Evolutionary conservation across 768 basidiomycete species (phyloP).

Genomic region (Gautieria morchelliformis): DNA sequence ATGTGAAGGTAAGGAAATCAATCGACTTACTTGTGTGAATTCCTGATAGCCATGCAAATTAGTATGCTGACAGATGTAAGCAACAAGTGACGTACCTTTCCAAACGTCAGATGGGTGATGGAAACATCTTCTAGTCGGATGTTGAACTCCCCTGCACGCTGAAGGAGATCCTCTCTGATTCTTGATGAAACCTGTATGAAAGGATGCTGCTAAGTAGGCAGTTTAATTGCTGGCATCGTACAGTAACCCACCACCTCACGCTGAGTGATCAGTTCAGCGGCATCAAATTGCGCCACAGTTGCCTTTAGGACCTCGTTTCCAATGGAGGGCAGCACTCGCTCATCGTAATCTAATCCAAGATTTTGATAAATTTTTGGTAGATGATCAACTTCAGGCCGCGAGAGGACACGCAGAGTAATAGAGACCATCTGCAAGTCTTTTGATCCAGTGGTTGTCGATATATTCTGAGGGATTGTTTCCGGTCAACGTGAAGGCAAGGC

Average conservation of each 20-base stretch:
- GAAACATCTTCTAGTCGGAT: constrained; percentile 95
- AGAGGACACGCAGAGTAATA: constrained; percentile 91
- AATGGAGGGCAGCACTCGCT: constrained; percentile 93
- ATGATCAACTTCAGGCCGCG: constrained; percentile 81
- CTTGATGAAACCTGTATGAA: constrained; percentile 67
- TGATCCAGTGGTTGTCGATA: constrained; percentile 96
- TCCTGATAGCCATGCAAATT: constrained; percentile 39
- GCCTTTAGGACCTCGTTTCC: constrained; percentile 97
- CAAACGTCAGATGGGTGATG: constrained; percentile 85
- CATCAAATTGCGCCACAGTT: constrained; percentile 98
- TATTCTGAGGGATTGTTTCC: constrained; percentile 52
- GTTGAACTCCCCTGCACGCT: constrained; percentile 93
- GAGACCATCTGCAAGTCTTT: constrained; percentile 99
- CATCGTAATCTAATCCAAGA: constrained; percentile 94
- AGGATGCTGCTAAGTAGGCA: background rate
- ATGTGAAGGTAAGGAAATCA: background rate
- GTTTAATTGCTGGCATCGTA: background rate
- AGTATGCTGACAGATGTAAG: background rate
- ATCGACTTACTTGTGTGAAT: constrained; percentile 56
- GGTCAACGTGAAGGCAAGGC: background rate
- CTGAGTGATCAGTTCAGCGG: constrained; percentile 93
- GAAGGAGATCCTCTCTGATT: constrained; percentile 85
- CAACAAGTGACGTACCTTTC: constrained; percentile 44
- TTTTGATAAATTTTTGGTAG: constrained; percentile 91
- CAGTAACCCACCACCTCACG: constrained; percentile 75